phyloP scores from a whole-genome alignment of 2,329 filamentous ascomycete species.

The Dothistroma septosporum region DNA sequence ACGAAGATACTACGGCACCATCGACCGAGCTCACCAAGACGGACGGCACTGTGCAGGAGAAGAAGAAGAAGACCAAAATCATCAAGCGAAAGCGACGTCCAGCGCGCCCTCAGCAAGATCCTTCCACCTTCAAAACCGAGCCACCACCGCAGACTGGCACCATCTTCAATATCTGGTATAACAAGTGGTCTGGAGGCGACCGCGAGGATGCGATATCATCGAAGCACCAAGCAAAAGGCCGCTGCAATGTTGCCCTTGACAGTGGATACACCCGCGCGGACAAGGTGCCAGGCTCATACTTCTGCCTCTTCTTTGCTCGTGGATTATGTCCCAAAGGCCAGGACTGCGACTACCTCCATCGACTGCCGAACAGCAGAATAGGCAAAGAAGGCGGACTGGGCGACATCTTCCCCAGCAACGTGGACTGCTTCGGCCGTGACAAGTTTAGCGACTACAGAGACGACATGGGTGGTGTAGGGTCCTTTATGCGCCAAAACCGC shows the following conservation, averaged over 20 bases:
- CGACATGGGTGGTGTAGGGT: slow-evolving; percentile 96
- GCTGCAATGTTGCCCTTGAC: slow-evolving; percentile 78
- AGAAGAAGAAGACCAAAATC: slow-evolving; percentile 80
- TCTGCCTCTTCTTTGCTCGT: slow-evolving; percentile 89
- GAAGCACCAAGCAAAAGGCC: slow-evolving; percentile 73
- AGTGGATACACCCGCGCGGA: slow-evolving; percentile 50
- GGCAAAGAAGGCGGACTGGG: slow-evolving; percentile 53
- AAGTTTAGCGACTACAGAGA: slow-evolving; percentile 91
- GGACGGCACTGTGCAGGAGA: slow-evolving; percentile 37
- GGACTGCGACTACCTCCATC: slow-evolving; percentile 91
- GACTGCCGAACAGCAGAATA: slow-evolving; percentile 60
- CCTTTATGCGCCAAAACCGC: slow-evolving; percentile 87
- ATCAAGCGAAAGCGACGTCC: slow-evolving; percentile 86
- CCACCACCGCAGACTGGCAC: slow-evolving; percentile 89
- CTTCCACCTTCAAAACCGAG: slow-evolving; percentile 74
- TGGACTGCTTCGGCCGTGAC: slow-evolving; percentile 92
- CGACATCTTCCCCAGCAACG: slow-evolving; percentile 87
- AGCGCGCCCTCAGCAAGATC: slow-evolving; percentile 85
- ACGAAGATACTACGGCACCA: slow-evolving; percentile 26
- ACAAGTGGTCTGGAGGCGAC: slow-evolving; percentile 96
- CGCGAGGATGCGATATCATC: slow-evolving; percentile 86
- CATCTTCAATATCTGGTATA: slow-evolving; percentile 98
- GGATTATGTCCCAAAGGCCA: slow-evolving; percentile 78
- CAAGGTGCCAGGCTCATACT: slow-evolving; percentile 63
- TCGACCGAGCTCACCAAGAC: slow-evolving; percentile 22